Percentiles rank a stretch among this genome's conserved stretches.
phyloP scores from a whole-genome alignment of 768 basidiomycete species.

The Hericium alpestre region DNA sequence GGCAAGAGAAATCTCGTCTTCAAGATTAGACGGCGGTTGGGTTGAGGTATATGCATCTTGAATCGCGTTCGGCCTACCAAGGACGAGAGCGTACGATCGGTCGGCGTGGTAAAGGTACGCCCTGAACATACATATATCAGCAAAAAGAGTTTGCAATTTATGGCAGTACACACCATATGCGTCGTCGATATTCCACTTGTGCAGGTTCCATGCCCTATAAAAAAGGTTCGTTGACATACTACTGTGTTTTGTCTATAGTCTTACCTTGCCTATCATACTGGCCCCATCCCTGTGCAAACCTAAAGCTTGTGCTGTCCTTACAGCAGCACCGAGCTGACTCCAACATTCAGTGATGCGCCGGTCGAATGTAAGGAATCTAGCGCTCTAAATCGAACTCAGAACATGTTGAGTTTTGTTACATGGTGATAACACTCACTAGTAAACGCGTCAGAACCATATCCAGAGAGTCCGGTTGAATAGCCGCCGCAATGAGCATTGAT shows the following conservation, averaged over 20 bases:
- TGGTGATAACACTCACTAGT: conserved; percentile 32
- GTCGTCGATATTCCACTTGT: conserved; percentile 78
- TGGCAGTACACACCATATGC: conserved; percentile 58
- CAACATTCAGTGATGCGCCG: conserved; percentile 90
- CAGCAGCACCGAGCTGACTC: conserved; percentile 89
- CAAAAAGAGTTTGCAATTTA: background rate
- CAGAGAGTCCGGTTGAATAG: conserved; percentile 85
- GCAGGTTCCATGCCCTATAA: conserved; percentile 58
- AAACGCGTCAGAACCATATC: conserved; percentile 90
- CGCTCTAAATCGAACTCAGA: conserved; percentile 33
- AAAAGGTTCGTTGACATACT: conserved; percentile 4
- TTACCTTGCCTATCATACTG: conserved; percentile 48
- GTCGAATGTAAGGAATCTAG: conserved; percentile 61
- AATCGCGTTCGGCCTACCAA: conserved; percentile 83
- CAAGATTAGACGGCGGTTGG: conserved; percentile 60
- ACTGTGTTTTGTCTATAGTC: background rate
- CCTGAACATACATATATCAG: conserved; percentile 28
- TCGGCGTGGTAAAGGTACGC: conserved; percentile 91
- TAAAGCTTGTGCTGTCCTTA: conserved; percentile 87
- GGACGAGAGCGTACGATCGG: conserved; percentile 81
- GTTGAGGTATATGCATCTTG: conserved; percentile 86
- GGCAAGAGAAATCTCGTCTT: conserved; percentile 42
- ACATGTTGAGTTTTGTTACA: background rate
- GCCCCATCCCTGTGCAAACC: conserved; percentile 86
- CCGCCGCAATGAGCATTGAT: conserved; percentile 82